Conservation (phyloP, 441 rosid genomes). For the Erysimum pusillum region DNA sequence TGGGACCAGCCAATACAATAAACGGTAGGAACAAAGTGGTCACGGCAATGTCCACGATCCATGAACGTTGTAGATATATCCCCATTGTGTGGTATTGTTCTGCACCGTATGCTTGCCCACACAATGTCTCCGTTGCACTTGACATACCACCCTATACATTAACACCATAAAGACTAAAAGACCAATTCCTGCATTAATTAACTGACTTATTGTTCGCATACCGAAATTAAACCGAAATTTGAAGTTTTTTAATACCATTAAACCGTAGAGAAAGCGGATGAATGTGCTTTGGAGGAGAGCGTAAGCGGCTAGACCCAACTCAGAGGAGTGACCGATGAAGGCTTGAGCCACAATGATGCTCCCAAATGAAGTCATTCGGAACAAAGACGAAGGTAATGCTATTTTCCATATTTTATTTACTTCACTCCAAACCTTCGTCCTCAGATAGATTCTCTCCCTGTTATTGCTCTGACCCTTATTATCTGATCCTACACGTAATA, state of each 20-base stretch:
- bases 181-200: not conserved
- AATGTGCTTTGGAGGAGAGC: conserved; percentile 57
- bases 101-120: conserved; percentile 94
- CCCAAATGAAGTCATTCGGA: conserved; percentile 48
- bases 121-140: conserved; percentile 87
- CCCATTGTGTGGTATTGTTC: conserved; percentile 78
- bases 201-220: not conserved
- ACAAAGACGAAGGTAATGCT: conserved; percentile 51
- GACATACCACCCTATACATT: conserved; percentile 66
- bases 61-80: conserved; percentile 80
- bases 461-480: conserved; percentile 13
- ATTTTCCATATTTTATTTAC: conserved; percentile 48
- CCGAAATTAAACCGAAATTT: not conserved
- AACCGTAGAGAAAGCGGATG: conserved; percentile 50
- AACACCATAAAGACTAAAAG: conserved; percentile 13
- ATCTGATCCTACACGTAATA: conserved; percentile 36
- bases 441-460: conserved; percentile 37
- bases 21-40: conserved; percentile 63
- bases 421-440: conserved; percentile 50
- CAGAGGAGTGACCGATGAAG: conserved; percentile 53
- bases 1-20: conserved; percentile 56
- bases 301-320: conserved; percentile 49
- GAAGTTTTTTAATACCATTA: conserved; percentile 26
- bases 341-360: conserved; percentile 54
- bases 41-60: conserved; percentile 57